Percentiles rank a stretch among this genome's conserved stretches.
Conservation (phyloP, 2,329 filamentous ascomycete genomes). For the Colletotrichum theobromicola region DNA sequence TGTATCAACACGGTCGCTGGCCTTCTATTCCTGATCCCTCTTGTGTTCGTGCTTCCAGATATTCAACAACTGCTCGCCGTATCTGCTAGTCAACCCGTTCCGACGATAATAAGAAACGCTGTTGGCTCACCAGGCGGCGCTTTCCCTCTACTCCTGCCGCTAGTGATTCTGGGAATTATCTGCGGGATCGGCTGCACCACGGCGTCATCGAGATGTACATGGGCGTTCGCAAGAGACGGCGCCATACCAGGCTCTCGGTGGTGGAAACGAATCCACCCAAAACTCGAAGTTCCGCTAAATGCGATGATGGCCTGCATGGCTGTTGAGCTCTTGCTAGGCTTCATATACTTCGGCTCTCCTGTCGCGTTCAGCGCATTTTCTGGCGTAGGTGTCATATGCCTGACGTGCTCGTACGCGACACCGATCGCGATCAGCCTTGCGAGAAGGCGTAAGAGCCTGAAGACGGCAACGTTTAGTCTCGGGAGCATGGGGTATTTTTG, state of each 20-base stretch:
- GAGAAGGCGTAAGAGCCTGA: constrained; percentile 64
- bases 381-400: constrained; percentile 71
- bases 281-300: constrained; percentile 70
- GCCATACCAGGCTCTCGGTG: constrained; percentile 67
- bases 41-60: constrained; percentile 73
- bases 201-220: constrained; percentile 69
- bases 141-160: constrained; percentile 66
- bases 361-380: constrained; percentile 78
- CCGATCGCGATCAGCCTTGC: constrained; percentile 72
- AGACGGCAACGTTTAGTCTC: constrained; percentile 63
- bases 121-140: constrained; percentile 65
- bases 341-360: constrained; percentile 73
- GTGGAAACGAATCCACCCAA: constrained; percentile 67
- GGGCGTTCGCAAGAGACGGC: constrained; percentile 74
- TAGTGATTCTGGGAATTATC: constrained; percentile 69
- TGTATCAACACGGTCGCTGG: constrained; percentile 70
- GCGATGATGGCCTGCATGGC: constrained; percentile 75
- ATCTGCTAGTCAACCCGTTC: constrained; percentile 65
- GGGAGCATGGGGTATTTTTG: constrained; percentile 64
- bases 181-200: constrained; percentile 75
- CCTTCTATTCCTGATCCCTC: constrained; percentile 70
- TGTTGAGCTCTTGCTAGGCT: constrained; percentile 66
- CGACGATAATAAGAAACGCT: constrained; percentile 66
- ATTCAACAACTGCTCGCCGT: constrained; percentile 58
- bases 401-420: constrained; percentile 71